A percentile compares a stretch with the other conserved stretches of the same genome.
Evolutionary conservation across 257 asterid genomes (phyloP).

Genomic region (Coffea eugenioides): DNA sequence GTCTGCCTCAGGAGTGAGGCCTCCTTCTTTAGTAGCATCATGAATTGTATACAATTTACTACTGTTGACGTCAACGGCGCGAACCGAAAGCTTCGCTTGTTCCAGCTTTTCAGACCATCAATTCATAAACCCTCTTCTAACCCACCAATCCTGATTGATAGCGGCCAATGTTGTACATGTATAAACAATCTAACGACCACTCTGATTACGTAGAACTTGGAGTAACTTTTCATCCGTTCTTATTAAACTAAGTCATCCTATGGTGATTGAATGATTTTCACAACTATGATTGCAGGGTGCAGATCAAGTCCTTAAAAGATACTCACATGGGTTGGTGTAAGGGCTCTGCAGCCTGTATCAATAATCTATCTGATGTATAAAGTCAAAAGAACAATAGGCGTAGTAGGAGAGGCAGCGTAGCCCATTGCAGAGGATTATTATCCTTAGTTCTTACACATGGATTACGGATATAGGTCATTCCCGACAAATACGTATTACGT

Average conservation of each 20-base stretch:
- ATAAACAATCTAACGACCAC: not conserved
- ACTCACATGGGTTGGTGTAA: conserved; percentile 18
- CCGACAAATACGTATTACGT: conserved; percentile 31
- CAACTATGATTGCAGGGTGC: not conserved
- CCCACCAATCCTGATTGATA: not conserved
- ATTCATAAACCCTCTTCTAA: not conserved
- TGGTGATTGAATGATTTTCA: not conserved
- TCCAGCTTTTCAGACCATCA: conserved; percentile 17
- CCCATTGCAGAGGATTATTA: not conserved
- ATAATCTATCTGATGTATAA: too few relatives aligned
- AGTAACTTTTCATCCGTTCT: not conserved
- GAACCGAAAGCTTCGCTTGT: conserved; percentile 36
- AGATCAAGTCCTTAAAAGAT: not conserved
- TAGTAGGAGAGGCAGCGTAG: not conserved
- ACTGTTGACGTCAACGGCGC: conserved; percentile 10
- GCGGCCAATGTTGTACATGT: too few relatives aligned
- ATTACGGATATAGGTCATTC: conserved; percentile 27
- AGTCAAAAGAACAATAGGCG: too few relatives aligned
- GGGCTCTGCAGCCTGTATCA: not conserved
- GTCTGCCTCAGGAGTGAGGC: not conserved
- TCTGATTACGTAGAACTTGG: not conserved
- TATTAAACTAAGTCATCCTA: too few relatives aligned
- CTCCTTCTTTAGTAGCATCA: not conserved
- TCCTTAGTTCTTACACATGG: conserved; percentile 1
- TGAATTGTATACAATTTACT: not conserved